Base-by-base conservation (phyloP, 176 grass and related monocot genomes). In the Carex pumila region DNA sequence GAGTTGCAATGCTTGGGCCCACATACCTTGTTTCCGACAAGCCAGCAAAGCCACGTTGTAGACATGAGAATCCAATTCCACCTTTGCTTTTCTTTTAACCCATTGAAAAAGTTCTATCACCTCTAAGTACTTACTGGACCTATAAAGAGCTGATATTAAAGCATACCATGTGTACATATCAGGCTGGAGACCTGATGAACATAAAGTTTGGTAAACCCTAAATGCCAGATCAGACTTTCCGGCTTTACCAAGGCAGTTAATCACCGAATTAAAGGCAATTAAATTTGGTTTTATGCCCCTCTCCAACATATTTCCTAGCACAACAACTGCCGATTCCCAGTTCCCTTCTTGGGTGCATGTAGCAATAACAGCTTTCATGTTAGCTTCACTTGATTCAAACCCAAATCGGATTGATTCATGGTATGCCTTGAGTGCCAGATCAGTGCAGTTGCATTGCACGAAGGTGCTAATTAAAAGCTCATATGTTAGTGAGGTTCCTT, bases 151-250 rank as follows among this genome's bases (percentile, higher is more conserved):
- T 57, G 87, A 89, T 72, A 98, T 47, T 29, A 98, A 90, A 80
- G 91, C 90, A 56, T 85, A 92, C 92, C 92, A 94, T 76, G 95
- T 98, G 81, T 98, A 98, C 39, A 83, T 83, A 89, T 98, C 92
- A 85, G 95, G 90, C 31, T 82, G 81, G 63, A 90, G 92, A 21
- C 88, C 92, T 18, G 83, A 91, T 82, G 85, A 87, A 69, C 69
- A 81, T 57, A 98, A 71, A 17, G 92, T 75, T 88, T 89, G 81
- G 86, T 98, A 98, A 84, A 94, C 85, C 66, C 87, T 92, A 76
- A 98, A 98, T 0, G 91, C 95, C 80, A 94, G 90, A 34, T 94
- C 92, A 80, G 84, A 87, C 82, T 94, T 31, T 37, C 92, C 90
- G 32, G 92, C 90, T 66, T 93, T 98, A 58, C 90, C 92, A 9